Base-by-base conservation (phyloP, 2,329 filamentous ascomycete species). In the Colletotrichum sp. region DNA sequence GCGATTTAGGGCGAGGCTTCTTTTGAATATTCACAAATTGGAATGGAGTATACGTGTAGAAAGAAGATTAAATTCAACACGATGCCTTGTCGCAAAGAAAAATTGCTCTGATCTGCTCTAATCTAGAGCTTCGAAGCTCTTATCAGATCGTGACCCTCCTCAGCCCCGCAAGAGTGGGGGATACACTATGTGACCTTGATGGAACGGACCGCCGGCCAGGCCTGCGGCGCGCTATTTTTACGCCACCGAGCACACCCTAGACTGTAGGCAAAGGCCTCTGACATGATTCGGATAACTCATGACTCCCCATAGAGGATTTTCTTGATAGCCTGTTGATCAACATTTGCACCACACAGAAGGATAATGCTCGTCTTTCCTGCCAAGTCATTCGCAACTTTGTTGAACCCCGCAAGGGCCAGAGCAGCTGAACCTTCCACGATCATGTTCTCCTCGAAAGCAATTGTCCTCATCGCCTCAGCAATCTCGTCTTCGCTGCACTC, bases 361-460 rank as follows among this genome's bases (percentile, higher is more conserved):
- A 80, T 55, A n/a, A 80, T 48, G 39, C 69, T 80, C 3, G 76
- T 79, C 34, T 79, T 73, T 15, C 71, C 78, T 5, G 25, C 59
- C 7, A 78, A 34, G 5, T 60, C 27, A 2, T 60, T 32, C 3
- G 64, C 74, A 32, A 79, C 74, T 59, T 78, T 79, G 13, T 75
- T 67, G n/a, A 78, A 80, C 1, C 79, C 79, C 4, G 79, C 79
- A 19, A 79, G 64, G 15, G 79, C 79, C 6, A 80, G 39, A 16
- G 79, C 79, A 12, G 78, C 79, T 27, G 79, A 77, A 2, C 79
- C 79, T 32, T 80, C 79, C 2, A 80, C 78, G 30, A 80, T 68
- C 79, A 80, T 79, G 36, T 80, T 80, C 72, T 80, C 78, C 8
- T 78, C 77, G 27, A 79, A 68, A 7, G 75, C 78, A 7, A 80